phyloP scores from a whole-genome alignment of 768 basidiomycete genomes.

The Lactarius indigo region DNA sequence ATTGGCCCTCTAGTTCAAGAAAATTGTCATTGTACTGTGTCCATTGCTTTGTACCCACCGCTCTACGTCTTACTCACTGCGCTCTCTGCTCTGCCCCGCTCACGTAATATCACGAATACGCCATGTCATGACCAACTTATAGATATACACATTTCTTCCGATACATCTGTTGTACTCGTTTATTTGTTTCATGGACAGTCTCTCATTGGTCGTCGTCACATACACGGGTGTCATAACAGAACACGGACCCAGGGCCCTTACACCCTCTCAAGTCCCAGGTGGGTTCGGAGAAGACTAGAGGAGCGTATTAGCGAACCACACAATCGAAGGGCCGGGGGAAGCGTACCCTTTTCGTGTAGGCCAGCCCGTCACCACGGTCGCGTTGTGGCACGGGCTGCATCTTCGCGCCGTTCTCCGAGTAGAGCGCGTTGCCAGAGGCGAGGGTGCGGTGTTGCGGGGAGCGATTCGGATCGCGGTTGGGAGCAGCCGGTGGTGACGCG shows the following conservation, averaged over 20 bases:
- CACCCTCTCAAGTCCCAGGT: neutral
- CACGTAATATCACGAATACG: neutral
- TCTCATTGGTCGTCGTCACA: neutral
- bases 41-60: neutral
- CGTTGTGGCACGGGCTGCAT: slow-evolving; percentile 15
- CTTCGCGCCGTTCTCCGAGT: slow-evolving; percentile 8
- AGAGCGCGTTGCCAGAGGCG: slow-evolving; percentile 1
- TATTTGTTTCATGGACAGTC: neutral
- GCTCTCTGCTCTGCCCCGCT: neutral
- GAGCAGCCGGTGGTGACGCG: neutral
- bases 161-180: neutral
- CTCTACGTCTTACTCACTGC: neutral
- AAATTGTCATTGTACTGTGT: slow-evolving; percentile 5
- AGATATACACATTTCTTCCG: neutral
- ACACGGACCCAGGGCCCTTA: neutral
- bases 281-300: neutral
- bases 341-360: slow-evolving; percentile 13
- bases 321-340: neutral
- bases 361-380: slow-evolving; percentile 17
- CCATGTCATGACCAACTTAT: neutral
- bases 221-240: neutral
- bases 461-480: slow-evolving; percentile 8
- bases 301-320: neutral
- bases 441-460: slow-evolving; percentile 7
- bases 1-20: too few species aligned